Conservation (phyloP, 169 alveolate genomes). For the Cryptosporidium sp. region DNA sequence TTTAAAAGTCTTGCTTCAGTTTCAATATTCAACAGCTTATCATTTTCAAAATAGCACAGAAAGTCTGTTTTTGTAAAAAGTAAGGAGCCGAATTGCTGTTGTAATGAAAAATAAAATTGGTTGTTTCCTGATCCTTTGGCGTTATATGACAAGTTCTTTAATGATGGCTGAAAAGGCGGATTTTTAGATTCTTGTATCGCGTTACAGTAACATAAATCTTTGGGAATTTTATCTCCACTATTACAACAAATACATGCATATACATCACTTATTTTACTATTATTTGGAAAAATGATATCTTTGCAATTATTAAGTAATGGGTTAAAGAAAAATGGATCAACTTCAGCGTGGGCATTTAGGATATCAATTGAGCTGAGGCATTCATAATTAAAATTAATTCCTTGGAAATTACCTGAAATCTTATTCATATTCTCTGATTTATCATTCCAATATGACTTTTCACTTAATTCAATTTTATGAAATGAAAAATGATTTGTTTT, state of each 20-base stretch:
- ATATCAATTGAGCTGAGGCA: neutral
- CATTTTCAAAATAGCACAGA: conserved; percentile 44
- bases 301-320: conserved; percentile 9
- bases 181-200: neutral
- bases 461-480: conserved; percentile 41
- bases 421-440: neutral
- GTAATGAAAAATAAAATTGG: conserved; percentile 37
- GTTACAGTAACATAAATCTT: conserved; percentile 22
- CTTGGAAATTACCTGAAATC: neutral
- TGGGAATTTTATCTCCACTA: neutral
- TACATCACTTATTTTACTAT: neutral
- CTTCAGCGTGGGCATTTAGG: neutral
- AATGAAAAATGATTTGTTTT: conserved; percentile 17
- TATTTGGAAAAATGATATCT: neutral
- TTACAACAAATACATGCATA: conserved; percentile 20
- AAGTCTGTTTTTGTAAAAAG: conserved; percentile 25
- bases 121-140: conserved; percentile 51
- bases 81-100: conserved; percentile 26
- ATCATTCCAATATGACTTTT: conserved; percentile 74
- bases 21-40: neutral
- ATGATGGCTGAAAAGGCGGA: conserved; percentile 19
- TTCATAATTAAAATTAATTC: neutral
- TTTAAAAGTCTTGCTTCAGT: neutral
- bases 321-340: neutral
- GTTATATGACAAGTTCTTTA: conserved; percentile 1